Conservation (phyloP, 2,329 filamentous ascomycete genomes). For the Cyclaneusma minus region DNA sequence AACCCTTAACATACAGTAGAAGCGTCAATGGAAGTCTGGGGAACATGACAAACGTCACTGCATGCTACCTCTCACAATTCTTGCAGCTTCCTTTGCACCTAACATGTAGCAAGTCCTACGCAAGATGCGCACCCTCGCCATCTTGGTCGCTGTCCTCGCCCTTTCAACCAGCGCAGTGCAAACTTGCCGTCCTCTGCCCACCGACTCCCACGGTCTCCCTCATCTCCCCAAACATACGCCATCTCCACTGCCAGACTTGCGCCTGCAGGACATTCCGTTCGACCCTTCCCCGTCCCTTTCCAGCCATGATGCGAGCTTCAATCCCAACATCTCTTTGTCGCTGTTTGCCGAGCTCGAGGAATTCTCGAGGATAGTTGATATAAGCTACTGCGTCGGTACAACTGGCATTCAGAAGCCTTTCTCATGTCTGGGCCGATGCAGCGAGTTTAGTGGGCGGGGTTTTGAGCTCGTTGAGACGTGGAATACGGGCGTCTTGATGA, state of each 20-base stretch:
- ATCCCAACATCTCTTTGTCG: conserved; percentile 31
- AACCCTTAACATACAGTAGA: too few relatives aligned
- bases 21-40: too few relatives aligned
- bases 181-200: conserved; percentile 2
- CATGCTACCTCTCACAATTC: too few relatives aligned
- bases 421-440: conserved; percentile 67
- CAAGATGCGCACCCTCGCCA: too few relatives aligned
- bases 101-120: too few relatives aligned
- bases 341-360: conserved; percentile 78
- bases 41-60: too few relatives aligned
- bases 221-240: conserved; percentile 16
- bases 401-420: conserved; percentile 76
- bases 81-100: too few relatives aligned
- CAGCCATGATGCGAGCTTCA: neutral
- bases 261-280: too few relatives aligned
- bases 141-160: too few relatives aligned
- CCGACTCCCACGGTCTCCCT: neutral
- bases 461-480: conserved; percentile 73
- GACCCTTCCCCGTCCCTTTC: neutral
- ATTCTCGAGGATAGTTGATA: conserved; percentile 80
- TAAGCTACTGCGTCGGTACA: conserved; percentile 81
- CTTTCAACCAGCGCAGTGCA: too few relatives aligned
- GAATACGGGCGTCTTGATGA: conserved; percentile 76
- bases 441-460: conserved; percentile 64
- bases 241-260: conserved; percentile 30